These are phyloP conservation scores for Dendrobium catenatum DNA, from an alignment of 106 monocot species.

Conservation along the genomic window DNA sequence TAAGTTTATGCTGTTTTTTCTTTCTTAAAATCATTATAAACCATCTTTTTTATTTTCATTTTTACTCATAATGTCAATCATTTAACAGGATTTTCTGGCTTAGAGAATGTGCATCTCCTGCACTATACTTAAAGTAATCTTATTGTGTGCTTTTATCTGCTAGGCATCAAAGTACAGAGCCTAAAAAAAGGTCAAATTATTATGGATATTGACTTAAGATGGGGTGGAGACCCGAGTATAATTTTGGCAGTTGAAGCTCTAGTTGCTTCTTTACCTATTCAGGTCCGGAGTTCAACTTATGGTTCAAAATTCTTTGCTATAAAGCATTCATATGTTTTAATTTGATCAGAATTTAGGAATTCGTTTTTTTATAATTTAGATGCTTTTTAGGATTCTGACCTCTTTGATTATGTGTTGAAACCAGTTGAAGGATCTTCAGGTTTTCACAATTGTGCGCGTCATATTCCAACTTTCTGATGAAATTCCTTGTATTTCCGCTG, in stretches of 20 bases:
- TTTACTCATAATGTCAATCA: background rate
- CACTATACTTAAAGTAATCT: background rate
- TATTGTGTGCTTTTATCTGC: slow-evolving; percentile 5
- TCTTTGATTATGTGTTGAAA: background rate
- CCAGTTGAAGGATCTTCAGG: slow-evolving; percentile 91
- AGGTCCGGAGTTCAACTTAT: slow-evolving; percentile 34
- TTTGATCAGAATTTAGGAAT: background rate
- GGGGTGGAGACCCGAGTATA: slow-evolving; percentile 97
- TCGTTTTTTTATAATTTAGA: background rate
- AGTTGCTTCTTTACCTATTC: slow-evolving; percentile 94
- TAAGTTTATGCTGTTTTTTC: background rate
- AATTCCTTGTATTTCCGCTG: slow-evolving; percentile 96
- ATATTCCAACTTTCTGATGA: slow-evolving; percentile 96
- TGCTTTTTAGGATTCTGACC: background rate
- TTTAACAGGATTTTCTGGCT: background rate
- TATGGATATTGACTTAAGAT: slow-evolving; percentile 96
- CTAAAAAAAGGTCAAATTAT: slow-evolving; percentile 91
- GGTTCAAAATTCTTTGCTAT: background rate
- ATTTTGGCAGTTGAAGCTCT: slow-evolving; percentile 93
- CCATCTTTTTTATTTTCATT: background rate
- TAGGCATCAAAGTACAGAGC: slow-evolving; percentile 93
- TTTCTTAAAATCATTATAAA: background rate
- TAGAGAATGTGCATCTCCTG: background rate
- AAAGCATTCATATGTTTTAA: background rate
- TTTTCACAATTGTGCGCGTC: slow-evolving; percentile 80